Evolutionary conservation across 2,329 filamentous ascomycete species (phyloP), one percentile per base, ranked within the genome.

Genomic region (Onygenales sp.): DNA sequence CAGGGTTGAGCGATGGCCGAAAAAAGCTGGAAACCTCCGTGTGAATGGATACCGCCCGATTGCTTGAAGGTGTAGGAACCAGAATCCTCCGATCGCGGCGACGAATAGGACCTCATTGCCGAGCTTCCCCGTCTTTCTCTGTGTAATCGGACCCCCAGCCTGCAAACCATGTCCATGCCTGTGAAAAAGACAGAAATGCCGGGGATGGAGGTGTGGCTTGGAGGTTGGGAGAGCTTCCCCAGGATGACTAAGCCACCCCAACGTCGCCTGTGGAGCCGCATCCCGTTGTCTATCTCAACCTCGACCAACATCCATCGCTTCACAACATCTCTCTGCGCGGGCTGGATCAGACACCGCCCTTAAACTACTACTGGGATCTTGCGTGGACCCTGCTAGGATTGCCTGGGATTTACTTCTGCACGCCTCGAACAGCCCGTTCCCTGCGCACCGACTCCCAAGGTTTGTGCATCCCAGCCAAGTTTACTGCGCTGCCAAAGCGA

Each of bases 401-500:
- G 9, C 35, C 17, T 41, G 21, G 14, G 10, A 9, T 11, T n/a
- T 21, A 27, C 14, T 49, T 49, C 21, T 39, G n/a, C 33, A 39
- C 10, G 13, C 41, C 8, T 27, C 46, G 14, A 49, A 36, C 13
- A 27, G 10, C 14, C 31, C 13, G 35, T 33, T 47, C 14, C 45
- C 45, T 38, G 32, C 14, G 45, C 45, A 17, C 32, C 32, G 32
- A 47, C 46, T 31, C 46, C 17, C 35, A 36, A 39, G 35, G 35
- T 49, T 41, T 49, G 46, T 49, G 46, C 46, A 39, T 49, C 46
- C 35, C 46, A 39, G 35, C 46, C 46, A 49, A 41, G 46, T 49
- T 49, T 49, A 27, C 31, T 13, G 33, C 35, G 21, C 33, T n/a
- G 35, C 35, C 35, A 49, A 39, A 39, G 39, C 14, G 33, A 41